A percentile compares a stretch with the other conserved stretches of the same genome.
Evolutionary conservation across 108 stramenopile genomes (phyloP).

Genomic region (Mediolabrus comicus): DNA sequence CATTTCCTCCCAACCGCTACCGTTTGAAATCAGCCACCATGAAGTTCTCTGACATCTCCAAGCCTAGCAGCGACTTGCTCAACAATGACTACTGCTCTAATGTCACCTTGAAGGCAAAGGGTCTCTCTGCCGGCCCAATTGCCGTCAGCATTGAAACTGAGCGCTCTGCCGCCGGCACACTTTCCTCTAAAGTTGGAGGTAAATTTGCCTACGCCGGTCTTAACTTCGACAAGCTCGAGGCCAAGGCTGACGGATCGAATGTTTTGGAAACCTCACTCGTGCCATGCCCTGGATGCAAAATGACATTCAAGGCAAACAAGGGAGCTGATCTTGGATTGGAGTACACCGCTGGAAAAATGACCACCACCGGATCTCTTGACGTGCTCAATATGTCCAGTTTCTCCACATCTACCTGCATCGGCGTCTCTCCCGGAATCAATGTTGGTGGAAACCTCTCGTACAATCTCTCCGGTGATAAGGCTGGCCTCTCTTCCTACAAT

Average conservation of each 20-base stretch:
- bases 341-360: constrained; percentile 80
- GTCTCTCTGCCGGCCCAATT: constrained; percentile 76
- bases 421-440: constrained; percentile 72
- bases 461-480: constrained; percentile 78
- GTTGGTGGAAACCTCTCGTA: constrained; percentile 86
- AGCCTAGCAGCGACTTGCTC: constrained; percentile 82
- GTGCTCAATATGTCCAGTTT: constrained; percentile 83
- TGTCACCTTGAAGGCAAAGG: constrained; percentile 86
- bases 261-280: constrained; percentile 85
- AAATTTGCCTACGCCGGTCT: constrained; percentile 90
- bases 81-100: constrained; percentile 85
- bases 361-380: constrained; percentile 77
- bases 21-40: constrained; percentile 51
- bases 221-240: constrained; percentile 86
- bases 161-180: constrained; percentile 67
- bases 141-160: constrained; percentile 88
- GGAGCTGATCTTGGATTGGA: constrained; percentile 85
- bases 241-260: constrained; percentile 81
- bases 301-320: constrained; percentile 91
- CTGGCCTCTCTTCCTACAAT: constrained; percentile 74
- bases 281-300: constrained; percentile 71
- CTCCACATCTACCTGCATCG: constrained; percentile 76
- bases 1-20: neutral
- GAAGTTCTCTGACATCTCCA: constrained; percentile 86
- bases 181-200: constrained; percentile 83